phyloP scores from a whole-genome alignment of 306 rosid species.

The Canavalia gladiata region DNA sequence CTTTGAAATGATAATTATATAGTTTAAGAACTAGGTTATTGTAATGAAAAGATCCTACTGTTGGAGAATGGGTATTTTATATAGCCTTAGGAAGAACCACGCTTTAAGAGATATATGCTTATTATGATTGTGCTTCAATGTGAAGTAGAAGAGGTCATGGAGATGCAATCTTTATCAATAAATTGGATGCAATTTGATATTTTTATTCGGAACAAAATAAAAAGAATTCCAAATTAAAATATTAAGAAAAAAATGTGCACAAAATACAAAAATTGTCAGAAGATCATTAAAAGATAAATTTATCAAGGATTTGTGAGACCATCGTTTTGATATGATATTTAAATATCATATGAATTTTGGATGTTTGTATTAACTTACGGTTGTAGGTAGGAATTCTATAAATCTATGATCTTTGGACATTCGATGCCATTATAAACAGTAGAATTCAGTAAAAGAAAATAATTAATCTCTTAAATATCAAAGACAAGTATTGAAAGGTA shows the following conservation, averaged over 20 bases:
- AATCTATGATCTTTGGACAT: not conserved
- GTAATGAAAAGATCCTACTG: slow-evolving; percentile 3
- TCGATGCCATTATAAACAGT: not conserved
- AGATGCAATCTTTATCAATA: slow-evolving; percentile 13
- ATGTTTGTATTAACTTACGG: not conserved
- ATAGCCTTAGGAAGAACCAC: not conserved
- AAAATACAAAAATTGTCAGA: not conserved
- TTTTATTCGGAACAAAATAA: not conserved
- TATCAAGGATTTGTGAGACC: not conserved
- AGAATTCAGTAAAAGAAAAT: no score
- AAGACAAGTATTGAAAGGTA: slow-evolving; percentile 15
- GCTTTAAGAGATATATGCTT: not conserved
- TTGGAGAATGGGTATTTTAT: slow-evolving; percentile 5
- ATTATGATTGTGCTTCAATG: not conserved
- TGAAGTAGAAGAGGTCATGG: not conserved
- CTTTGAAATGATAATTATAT: not conserved
- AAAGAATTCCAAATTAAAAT: not conserved
- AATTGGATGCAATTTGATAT: not conserved
- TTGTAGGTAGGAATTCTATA: not conserved
- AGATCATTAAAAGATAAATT: not conserved
- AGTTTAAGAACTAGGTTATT: not conserved
- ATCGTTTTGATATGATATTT: slow-evolving; percentile 21
- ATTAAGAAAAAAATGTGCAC: slow-evolving; percentile 1
- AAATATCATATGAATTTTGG: not conserved
- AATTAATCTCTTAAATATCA: not conserved